Evolutionary conservation across 805 yeast species (phyloP).

Genomic region (Cyberlindnera americana): DNA sequence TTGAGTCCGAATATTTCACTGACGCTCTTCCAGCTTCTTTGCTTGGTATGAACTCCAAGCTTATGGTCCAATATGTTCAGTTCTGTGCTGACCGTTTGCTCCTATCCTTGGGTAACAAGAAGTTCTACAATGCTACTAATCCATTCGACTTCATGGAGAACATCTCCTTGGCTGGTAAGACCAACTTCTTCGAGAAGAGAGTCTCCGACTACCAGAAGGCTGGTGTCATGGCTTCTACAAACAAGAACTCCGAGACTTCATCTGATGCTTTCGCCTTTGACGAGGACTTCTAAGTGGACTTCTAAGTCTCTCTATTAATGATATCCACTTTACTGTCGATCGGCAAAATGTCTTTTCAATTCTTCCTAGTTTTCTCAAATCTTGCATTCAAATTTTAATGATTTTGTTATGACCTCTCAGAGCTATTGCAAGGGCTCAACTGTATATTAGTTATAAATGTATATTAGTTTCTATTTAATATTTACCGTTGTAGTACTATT

Average conservation of each 20-base stretch:
- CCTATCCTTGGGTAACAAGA: conserved; percentile 86
- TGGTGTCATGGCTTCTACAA: conserved; percentile 88
- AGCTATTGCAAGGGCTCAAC: conserved; percentile 5
- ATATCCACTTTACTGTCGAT: conserved; percentile 1
- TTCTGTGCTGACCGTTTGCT: conserved; percentile 95
- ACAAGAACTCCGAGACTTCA: conserved; percentile 41
- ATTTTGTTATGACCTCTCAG: conserved; percentile 14
- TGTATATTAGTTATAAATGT: conserved; percentile 8
- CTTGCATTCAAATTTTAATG: conserved; percentile 5
- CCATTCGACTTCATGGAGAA: conserved; percentile 99
- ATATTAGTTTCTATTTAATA: neutral
- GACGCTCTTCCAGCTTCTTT: conserved; percentile 93
- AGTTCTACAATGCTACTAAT: conserved; percentile 80
- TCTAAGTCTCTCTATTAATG: too few relatives aligned
- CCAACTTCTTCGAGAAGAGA: conserved; percentile 98
- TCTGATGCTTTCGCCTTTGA: conserved; percentile 74
- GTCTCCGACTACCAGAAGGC: conserved; percentile 99
- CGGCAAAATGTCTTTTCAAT: conserved; percentile 2
- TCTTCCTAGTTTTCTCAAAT: neutral
- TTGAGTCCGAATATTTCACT: conserved; percentile 91
- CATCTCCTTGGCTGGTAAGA: conserved; percentile 96
- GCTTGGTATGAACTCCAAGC: conserved; percentile 89
- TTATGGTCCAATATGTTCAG: conserved; percentile 98
- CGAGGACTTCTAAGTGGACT: conserved; percentile 73
- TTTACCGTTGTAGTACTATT: neutral